phyloP scores from a whole-genome alignment of 768 basidiomycete genomes.

The Auricularia auricula-judae region DNA sequence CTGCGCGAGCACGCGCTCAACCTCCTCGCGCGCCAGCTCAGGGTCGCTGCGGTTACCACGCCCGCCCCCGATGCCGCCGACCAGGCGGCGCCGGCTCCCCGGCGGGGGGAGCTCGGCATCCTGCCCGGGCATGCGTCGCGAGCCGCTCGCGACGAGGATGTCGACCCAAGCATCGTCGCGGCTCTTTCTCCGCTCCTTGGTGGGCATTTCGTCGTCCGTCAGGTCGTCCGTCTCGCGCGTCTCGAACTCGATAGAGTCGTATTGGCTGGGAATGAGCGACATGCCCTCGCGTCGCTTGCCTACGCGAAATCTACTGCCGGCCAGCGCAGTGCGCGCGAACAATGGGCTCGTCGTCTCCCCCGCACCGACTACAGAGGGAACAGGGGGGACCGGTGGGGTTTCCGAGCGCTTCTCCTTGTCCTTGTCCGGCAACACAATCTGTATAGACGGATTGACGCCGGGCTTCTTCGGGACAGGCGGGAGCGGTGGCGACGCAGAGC shows the following conservation, averaged over 20 bases:
- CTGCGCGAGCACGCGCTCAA: slow-evolving; percentile 13
- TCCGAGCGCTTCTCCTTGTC: slow-evolving; percentile 2
- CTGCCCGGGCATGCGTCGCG: slow-evolving; percentile 42
- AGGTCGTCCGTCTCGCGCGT: slow-evolving; percentile 32
- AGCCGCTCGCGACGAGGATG: slow-evolving; percentile 57
- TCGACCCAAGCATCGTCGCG: slow-evolving; percentile 81
- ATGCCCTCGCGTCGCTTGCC: slow-evolving; percentile 40
- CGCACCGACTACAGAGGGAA: background rate
- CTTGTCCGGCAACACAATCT: slow-evolving; percentile 3
- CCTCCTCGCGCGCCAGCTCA: slow-evolving; percentile 45
- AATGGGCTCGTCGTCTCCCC: slow-evolving; percentile 4
- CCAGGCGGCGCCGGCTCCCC: slow-evolving; percentile 4
- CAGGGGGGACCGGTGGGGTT: background rate
- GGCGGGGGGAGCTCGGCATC: slow-evolving; percentile 29
- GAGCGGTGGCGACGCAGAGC: background rate
- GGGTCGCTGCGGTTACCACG: slow-evolving; percentile 42
- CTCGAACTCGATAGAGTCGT: slow-evolving; percentile 74
- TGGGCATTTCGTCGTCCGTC: slow-evolving; percentile 32
- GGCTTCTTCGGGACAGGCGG: slow-evolving; percentile 2
- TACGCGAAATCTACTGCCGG: slow-evolving; percentile 35
- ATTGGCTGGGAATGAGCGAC: slow-evolving; percentile 48
- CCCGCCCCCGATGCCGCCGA: background rate
- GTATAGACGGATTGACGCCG: slow-evolving; percentile 2
- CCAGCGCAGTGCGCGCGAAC: background rate
- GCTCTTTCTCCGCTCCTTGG: slow-evolving; percentile 28